phyloP scores from a whole-genome alignment of 2,329 filamentous ascomycete genomes.

The Aspergillus hiratsukae region DNA sequence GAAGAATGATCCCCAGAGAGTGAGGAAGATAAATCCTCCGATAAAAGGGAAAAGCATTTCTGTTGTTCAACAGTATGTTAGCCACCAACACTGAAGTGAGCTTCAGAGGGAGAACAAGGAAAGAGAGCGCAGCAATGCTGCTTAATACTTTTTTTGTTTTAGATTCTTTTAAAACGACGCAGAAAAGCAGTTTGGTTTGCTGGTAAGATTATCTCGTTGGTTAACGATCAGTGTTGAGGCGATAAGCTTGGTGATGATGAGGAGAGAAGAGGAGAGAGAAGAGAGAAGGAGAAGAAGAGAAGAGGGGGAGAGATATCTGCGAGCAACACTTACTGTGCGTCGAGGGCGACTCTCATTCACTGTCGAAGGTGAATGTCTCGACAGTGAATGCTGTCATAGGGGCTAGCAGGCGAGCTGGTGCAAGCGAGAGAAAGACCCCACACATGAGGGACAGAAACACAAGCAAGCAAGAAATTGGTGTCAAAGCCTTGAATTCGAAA shows the following conservation, averaged over 20 bases:
- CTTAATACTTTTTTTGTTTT: background rate
- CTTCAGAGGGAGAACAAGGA: background rate
- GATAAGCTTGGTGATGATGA: background rate
- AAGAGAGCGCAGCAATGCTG: background rate
- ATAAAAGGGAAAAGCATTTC: conserved; percentile 21
- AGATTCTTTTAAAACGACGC: background rate
- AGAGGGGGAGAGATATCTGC: background rate
- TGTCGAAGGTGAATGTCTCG: background rate
- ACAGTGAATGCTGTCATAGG: background rate
- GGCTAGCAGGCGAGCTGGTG: background rate
- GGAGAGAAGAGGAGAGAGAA: conserved; percentile 1
- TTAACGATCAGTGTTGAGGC: conserved; percentile 5
- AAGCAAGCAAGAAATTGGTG: background rate
- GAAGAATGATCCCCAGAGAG: conserved; percentile 21
- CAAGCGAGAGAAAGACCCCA: background rate
- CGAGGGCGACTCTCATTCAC: background rate
- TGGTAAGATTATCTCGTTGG: background rate
- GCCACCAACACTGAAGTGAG: background rate
- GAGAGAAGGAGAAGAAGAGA: conserved; percentile 1
- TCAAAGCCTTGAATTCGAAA: background rate
- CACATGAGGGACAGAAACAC: background rate
- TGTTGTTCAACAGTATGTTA: background rate
- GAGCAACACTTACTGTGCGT: background rate
- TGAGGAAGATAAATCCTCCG: conserved; percentile 15
- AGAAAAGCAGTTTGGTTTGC: background rate